phyloP scores from a whole-genome alignment of 805 yeast species.

The Metschnikowia colocasiae region DNA sequence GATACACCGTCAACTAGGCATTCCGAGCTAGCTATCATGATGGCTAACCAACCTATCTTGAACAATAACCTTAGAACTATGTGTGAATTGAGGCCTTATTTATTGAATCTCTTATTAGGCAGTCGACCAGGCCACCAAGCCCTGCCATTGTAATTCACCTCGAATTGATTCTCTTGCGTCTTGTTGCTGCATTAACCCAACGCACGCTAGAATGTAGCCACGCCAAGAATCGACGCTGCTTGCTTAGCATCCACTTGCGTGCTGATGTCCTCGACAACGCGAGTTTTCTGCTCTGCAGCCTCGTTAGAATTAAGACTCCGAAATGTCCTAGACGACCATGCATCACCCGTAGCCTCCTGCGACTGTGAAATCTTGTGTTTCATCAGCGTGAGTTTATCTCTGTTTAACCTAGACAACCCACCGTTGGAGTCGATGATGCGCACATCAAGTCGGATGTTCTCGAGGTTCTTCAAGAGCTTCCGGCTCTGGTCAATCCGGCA shows the following conservation, averaged over 20 bases:
- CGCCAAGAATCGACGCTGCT: conserved; percentile 80
- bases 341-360: conserved; percentile 40
- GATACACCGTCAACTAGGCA: conserved; percentile 26
- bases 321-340: conserved; percentile 43
- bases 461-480: conserved; percentile 70
- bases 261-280: conserved; percentile 9
- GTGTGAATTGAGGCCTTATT: too few relatives aligned
- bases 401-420: conserved; percentile 77
- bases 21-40: neutral
- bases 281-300: conserved; percentile 20
- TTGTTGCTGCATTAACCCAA: too few relatives aligned
- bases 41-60: too few relatives aligned
- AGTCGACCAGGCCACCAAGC: neutral
- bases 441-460: conserved; percentile 64
- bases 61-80: too few relatives aligned
- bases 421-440: conserved; percentile 73
- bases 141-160: too few relatives aligned
- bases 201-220: conserved; percentile 55
- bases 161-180: too few relatives aligned
- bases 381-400: conserved; percentile 55
- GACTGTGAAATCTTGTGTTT: conserved; percentile 42
- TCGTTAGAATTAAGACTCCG: conserved; percentile 29
- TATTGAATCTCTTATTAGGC: neutral
- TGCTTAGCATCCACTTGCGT: conserved; percentile 67
- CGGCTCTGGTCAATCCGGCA: conserved; percentile 84